Percentiles rank a stretch among this genome's conserved stretches.
Evolutionary conservation across 352 stramenopile genomes (phyloP).

Genomic region (Globisporangium abappressorium): DNA sequence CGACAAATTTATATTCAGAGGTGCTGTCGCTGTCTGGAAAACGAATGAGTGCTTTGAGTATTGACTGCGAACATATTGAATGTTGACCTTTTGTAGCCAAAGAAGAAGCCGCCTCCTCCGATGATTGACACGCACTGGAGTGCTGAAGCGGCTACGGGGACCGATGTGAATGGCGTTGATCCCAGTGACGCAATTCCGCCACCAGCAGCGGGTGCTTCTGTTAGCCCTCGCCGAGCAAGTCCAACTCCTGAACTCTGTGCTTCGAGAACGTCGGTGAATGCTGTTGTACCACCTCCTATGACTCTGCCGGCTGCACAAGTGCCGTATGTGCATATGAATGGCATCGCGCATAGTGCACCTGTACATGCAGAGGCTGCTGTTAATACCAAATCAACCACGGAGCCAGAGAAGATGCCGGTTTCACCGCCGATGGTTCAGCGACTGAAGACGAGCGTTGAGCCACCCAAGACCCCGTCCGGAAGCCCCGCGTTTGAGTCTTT

Average conservation of each 20-base stretch:
- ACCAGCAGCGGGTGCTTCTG: not conserved
- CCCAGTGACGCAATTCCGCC: not conserved
- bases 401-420: not conserved
- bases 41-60: not conserved
- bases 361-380: slow-evolving; percentile 8
- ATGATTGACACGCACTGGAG: slow-evolving; percentile 14
- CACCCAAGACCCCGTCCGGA: slow-evolving; percentile 55
- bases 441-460: slow-evolving; percentile 23
- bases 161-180: not conserved
- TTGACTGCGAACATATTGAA: not conserved
- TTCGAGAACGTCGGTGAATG: not conserved
- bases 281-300: not conserved
- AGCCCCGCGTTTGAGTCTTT: slow-evolving; percentile 28
- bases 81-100: slow-evolving; percentile 1
- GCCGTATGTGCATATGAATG: not conserved
- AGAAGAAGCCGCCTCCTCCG: slow-evolving; percentile 13
- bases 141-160: not conserved
- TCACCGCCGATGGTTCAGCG: slow-evolving; percentile 10
- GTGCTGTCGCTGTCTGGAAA: not conserved
- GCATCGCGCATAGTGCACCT: not conserved
- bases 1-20: not conserved
- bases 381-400: not conserved
- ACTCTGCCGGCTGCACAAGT: not conserved
- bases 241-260: not conserved
- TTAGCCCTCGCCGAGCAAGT: not conserved